phyloP scores from a whole-genome alignment of 2,329 filamentous ascomycete species.

The Colletotrichum scovillei region DNA sequence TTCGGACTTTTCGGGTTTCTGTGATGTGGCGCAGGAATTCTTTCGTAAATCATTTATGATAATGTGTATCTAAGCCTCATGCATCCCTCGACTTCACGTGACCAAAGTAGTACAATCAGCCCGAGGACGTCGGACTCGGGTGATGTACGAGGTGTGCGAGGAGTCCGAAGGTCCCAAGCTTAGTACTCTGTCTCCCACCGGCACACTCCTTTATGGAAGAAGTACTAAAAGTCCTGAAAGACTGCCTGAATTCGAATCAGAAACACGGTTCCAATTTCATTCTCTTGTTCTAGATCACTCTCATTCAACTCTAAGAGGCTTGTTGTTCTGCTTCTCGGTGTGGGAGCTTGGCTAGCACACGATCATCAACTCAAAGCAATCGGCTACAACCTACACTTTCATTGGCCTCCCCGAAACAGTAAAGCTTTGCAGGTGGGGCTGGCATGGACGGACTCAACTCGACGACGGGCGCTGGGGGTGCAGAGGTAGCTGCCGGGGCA shows the following conservation, averaged over 20 bases:
- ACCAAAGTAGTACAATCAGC: neutral
- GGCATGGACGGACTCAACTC: neutral
- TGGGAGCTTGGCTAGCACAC: too few species aligned
- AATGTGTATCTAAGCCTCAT: neutral
- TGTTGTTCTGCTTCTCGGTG: neutral
- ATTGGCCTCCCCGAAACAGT: neutral
- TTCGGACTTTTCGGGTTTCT: neutral
- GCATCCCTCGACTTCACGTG: neutral
- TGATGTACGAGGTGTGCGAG: slow-evolving; percentile 2
- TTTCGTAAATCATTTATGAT: neutral
- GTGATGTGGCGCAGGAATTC: neutral
- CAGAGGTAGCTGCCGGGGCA: neutral
- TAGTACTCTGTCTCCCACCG: neutral
- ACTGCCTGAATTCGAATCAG: neutral
- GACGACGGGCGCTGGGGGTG: neutral
- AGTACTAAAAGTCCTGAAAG: too few species aligned
- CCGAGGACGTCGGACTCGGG: slow-evolving; percentile 14
- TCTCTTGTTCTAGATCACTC: too few species aligned
- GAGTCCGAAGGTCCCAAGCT: neutral
- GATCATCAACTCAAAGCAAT: neutral
- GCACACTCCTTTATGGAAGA: neutral
- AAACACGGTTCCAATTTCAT: too few species aligned
- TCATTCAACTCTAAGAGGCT: neutral
- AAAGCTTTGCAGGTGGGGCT: neutral
- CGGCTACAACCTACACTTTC: neutral